phyloP scores from a whole-genome alignment of 495 filamentous ascomycete genomes.

The Annulohypoxylon maeteangense region DNA sequence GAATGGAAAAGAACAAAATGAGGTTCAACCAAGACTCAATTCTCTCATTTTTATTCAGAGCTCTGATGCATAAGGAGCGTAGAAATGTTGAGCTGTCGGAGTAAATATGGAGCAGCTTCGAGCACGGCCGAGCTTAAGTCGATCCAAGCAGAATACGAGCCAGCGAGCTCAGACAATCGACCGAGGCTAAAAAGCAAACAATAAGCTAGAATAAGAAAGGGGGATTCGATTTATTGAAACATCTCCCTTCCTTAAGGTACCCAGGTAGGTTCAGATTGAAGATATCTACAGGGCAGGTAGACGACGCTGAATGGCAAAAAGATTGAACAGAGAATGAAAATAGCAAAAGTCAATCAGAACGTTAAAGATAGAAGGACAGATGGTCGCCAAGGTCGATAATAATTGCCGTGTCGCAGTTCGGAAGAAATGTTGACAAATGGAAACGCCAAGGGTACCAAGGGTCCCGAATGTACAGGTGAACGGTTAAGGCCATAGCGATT shows the following conservation, averaged over 20 bases:
- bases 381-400: conserved; percentile 14
- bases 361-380: conserved; percentile 29
- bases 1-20: conserved; percentile 12
- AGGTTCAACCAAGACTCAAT: conserved; percentile 28
- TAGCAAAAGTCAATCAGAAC: background rate
- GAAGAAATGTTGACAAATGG: conserved; percentile 37
- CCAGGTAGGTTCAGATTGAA: background rate
- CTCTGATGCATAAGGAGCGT: background rate
- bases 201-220: background rate
- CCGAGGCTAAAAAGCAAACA: conserved; percentile 17
- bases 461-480: conserved; percentile 20
- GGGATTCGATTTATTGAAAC: conserved; percentile 12
- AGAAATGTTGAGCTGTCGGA: conserved; percentile 7
- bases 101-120: conserved; percentile 8
- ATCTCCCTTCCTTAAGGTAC: background rate
- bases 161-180: conserved; percentile 10
- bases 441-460: conserved; percentile 25
- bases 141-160: conserved; percentile 24
- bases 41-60: conserved; percentile 29
- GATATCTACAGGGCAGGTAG: background rate
- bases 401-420: conserved; percentile 39
- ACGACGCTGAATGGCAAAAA: background rate
- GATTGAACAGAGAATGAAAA: background rate
- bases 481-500: conserved; percentile 30
- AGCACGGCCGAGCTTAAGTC: conserved; percentile 3